Evolutionary conservation across 192 early-diverging fungal species (phyloP), one percentile per base, ranked within the genome.

Genomic region (Oehlia diaphana): DNA sequence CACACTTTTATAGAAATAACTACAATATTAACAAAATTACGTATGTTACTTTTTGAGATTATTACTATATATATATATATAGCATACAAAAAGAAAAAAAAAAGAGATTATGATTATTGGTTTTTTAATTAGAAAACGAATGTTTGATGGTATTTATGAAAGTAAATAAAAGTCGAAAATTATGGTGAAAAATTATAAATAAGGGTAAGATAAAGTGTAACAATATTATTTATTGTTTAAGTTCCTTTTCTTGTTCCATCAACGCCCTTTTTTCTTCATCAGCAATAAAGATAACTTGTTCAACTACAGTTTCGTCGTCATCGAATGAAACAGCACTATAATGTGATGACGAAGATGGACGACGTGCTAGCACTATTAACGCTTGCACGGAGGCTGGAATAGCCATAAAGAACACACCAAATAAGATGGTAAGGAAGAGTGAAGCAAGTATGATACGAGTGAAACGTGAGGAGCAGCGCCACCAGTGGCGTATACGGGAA

Each of bases 241-340:
- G 53, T 58, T 66, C 65, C 39, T 67, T 69, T 47, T 78, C 65
- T 21, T 78, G 37, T 33, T 78, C 65, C 76, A 78, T 69, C 49
- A 78, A 78, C 7, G 76, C 65, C 6, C 10, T 26, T 50, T 78
- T 78, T 78, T 78, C 76, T 9, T 78, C 76, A 67, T 78, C 76
- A 53, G 65, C 65, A 13, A 68, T 53, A 53, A 61, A 78, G 21
- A 78, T 78, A 21, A 68, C 65, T 49, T 78, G 33, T 49, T 78
- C 76, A 26, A 9, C 21, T 19, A 16, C 3, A 33, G 19, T 2
- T 21, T 75, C 74, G 10, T 75, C 74, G 35, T 75, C 61, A 37
- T 75, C 0, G n/a, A 13, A 5, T 26, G n/a, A 4, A 21, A 23
- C 23, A 44, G n/a, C 71, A n/a, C 9, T 37, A 26, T 73, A 23